Evolutionary conservation across 352 stramenopile genomes (phyloP).

Genomic region (Phytopythium vexans): DNA sequence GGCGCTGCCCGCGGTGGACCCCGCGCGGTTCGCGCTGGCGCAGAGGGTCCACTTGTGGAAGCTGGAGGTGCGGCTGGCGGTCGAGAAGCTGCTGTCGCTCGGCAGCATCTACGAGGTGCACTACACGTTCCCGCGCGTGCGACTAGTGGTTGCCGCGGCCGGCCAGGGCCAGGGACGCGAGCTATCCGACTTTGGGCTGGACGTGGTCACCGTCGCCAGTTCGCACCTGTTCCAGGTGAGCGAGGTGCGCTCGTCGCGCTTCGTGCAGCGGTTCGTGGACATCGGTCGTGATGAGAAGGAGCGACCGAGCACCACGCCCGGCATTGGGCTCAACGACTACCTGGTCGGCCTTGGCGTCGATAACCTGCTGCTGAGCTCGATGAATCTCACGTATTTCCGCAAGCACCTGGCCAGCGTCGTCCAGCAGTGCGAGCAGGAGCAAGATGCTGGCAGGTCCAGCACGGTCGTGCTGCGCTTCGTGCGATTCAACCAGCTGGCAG

Average conservation of each 20-base stretch:
- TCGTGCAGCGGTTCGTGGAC: constrained; percentile 28
- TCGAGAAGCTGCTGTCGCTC: constrained; percentile 55
- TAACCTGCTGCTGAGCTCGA: constrained; percentile 48
- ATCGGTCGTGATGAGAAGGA: constrained; percentile 10
- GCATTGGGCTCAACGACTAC: constrained; percentile 92
- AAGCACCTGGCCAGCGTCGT: constrained; percentile 29
- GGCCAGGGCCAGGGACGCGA: neutral
- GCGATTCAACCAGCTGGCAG: constrained; percentile 34
- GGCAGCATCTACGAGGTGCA: constrained; percentile 52
- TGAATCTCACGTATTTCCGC: constrained; percentile 39
- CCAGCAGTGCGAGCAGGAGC: constrained; percentile 16
- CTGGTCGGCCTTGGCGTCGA: constrained; percentile 74
- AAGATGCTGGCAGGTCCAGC: constrained; percentile 10
- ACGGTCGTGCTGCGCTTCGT: constrained; percentile 59
- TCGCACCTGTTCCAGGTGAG: constrained; percentile 52
- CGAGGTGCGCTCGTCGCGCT: constrained; percentile 34
- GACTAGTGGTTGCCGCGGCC: constrained; percentile 1
- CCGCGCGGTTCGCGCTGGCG: constrained; percentile 30
- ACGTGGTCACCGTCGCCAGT: constrained; percentile 39
- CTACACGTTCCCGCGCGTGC: constrained; percentile 29
- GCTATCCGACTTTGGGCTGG: constrained; percentile 40
- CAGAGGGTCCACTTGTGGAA: constrained; percentile 45
- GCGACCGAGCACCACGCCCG: constrained; percentile 60
- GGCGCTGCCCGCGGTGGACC: constrained; percentile 8
- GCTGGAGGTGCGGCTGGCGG: constrained; percentile 36